Conservation (phyloP, 2,329 filamentous ascomycete species). For the Acarospora socialis region DNA sequence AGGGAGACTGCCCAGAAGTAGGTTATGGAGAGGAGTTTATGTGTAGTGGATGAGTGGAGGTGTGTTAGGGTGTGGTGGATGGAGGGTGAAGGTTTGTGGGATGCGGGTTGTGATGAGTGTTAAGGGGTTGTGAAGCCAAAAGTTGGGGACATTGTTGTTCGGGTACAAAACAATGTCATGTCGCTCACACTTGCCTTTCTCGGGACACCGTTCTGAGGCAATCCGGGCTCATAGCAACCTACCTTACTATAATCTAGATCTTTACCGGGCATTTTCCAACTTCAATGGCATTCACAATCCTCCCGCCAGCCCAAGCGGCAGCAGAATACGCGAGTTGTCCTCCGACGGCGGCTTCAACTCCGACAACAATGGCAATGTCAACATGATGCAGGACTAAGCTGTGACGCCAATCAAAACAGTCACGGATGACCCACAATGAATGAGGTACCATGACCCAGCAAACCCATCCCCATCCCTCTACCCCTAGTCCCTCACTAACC, state of each 20-base stretch:
- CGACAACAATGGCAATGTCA: slow-evolving; percentile 35
- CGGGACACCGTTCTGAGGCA: no score
- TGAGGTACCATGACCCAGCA: slow-evolving; percentile 59
- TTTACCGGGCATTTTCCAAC: no score
- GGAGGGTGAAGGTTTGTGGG: slow-evolving; percentile 22
- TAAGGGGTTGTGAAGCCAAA: slow-evolving; percentile 23
- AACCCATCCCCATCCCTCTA: neutral
- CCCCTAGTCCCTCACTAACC: no score
- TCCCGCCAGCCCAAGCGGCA: slow-evolving; percentile 34
- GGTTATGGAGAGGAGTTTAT: slow-evolving; percentile 61
- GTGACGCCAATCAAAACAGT: slow-evolving; percentile 83
- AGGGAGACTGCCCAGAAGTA: slow-evolving; percentile 66
- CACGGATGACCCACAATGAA: slow-evolving; percentile 90
- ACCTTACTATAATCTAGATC: no score
- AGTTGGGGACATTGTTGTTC: no score
- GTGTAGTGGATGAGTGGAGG: slow-evolving; percentile 42
- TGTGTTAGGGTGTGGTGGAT: slow-evolving; percentile 43
- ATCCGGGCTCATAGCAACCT: no score
- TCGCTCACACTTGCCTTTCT: no score
- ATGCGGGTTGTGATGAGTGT: slow-evolving; percentile 23
- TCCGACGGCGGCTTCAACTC: slow-evolving; percentile 27
- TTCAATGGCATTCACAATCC: slow-evolving; percentile 45
- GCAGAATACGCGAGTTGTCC: slow-evolving; percentile 17
- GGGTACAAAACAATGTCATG: no score
- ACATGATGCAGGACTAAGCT: slow-evolving; percentile 31